Percentiles rank a stretch among this genome's conserved stretches.
phyloP scores from a whole-genome alignment of 768 basidiomycete genomes.

The Suillus ampliporus region DNA sequence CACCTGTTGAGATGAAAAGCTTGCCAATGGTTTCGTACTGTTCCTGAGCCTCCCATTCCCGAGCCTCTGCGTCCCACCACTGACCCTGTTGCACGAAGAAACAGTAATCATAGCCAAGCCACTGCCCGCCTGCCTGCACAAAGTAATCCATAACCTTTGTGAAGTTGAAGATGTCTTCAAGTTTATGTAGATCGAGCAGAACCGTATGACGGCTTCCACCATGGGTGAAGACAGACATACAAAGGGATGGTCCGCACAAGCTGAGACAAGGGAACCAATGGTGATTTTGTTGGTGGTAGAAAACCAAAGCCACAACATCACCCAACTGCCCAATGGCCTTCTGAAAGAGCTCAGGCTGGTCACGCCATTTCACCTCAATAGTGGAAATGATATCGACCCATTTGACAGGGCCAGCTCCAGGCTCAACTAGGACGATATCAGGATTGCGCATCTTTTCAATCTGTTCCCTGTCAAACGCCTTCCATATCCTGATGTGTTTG shows the following conservation, averaged over 20 bases:
- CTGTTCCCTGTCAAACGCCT: too few species aligned
- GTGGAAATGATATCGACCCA: not conserved
- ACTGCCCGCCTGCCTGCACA: not conserved
- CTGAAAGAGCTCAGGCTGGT: not conserved
- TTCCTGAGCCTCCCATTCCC: not conserved
- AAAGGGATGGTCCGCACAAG: not conserved
- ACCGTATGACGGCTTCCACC: slow-evolving; percentile 1
- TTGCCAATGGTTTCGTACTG: not conserved
- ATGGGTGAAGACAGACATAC: not conserved
- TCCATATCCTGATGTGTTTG: too few species aligned
- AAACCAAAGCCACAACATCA: not conserved
- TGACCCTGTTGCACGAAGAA: not conserved
- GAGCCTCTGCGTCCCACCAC: not conserved
- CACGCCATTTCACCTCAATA: not conserved
- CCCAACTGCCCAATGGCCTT: not conserved
- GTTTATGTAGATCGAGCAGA: not conserved
- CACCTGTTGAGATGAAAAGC: not conserved
- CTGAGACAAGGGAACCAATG: slow-evolving; percentile 5
- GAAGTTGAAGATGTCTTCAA: not conserved
- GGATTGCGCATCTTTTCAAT: not conserved
- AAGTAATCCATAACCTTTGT: not conserved
- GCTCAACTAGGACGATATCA: not conserved
- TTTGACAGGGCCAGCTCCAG: not conserved
- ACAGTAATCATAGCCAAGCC: not conserved
- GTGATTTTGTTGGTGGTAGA: not conserved